These are phyloP conservation scores for Exsudoporus floridanus DNA, from an alignment of 1,284 basidiomycete genomes.

Conservation along the genomic window DNA sequence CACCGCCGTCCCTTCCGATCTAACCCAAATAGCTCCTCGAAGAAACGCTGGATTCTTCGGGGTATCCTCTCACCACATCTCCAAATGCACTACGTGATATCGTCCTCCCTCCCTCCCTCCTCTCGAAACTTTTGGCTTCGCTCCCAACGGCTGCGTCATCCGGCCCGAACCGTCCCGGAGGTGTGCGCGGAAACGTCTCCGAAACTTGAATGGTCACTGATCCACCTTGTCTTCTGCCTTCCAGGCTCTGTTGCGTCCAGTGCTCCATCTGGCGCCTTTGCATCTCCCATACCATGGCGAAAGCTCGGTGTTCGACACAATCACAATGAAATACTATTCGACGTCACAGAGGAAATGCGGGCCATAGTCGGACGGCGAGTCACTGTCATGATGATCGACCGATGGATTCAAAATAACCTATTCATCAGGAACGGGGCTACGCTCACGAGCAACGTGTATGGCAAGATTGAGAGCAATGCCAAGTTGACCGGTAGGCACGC, in stretches of 20 bases:
- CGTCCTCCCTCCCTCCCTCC: constrained; percentile 82
- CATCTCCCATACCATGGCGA: constrained; percentile 94
- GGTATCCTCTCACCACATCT: constrained; percentile 93
- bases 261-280: constrained; percentile 67
- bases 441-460: constrained; percentile 73
- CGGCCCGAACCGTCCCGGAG: constrained; percentile 29
- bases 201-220: constrained; percentile 21
- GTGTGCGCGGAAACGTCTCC: constrained; percentile 8
- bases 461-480: constrained; percentile 79
- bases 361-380: constrained; percentile 81
- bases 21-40: constrained; percentile 73
- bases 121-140: constrained; percentile 74
- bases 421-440: constrained; percentile 69
- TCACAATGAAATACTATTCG: constrained; percentile 94
- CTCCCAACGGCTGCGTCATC: constrained; percentile 44
- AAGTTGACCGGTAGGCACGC: constrained; percentile 66
- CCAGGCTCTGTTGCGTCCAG: constrained; percentile 41
- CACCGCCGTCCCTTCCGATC: neutral
- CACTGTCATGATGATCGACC: neutral
- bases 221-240: constrained; percentile 27
- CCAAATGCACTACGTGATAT: constrained; percentile 90
- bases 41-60: constrained; percentile 90
- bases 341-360: constrained; percentile 82
- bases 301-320: constrained; percentile 82
- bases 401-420: neutral